Base-by-base conservation (phyloP, 129 eudicot species). In the Calendula officinalis region DNA sequence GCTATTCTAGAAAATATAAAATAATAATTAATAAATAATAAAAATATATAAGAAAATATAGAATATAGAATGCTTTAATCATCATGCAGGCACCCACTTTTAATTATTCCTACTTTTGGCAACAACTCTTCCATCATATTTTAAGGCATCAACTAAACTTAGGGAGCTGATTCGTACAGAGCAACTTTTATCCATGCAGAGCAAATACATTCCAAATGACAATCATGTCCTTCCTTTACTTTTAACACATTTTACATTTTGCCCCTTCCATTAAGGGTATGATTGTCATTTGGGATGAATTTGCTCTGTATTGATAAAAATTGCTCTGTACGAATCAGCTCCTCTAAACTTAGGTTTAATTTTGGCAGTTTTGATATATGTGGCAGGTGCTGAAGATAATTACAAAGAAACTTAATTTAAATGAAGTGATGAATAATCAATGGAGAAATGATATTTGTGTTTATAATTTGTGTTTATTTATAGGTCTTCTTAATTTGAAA, bases 61-160 rank as follows among this genome's bases (percentile, higher is more conserved):
- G 57, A 44, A 44, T 75, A 54, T 13, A 41, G 22, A 54, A 67
- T 86, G 81, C 89, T 91, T 78, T 72, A 83, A 62, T 84, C 95
- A 87, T 70, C 75, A 54, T 74, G 89, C 75, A 54, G 72, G 89
- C 90, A 58, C 64, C 87, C 89, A 82, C 97, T 84, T 91, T 75
- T 73, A 56, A 77, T 55, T 79, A 80, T 91, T 84, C 95, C 82
- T 82, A 76, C 75, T 71, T 86, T 77, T 80, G 75, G 81, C 87
- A 79, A 87, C 94, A 75, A 84, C 75, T 73, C 71, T 56, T 68
- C 66, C 48, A 22, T 63, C 39, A 45, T 67, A 30, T 50, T 75
- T 59, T 57, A 72, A 55, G 61, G 70, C 70, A 62, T 64, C 68
- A 72, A 59, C 51, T n/a, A 51, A 81, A 77, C 56, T 70, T 74